Evolutionary conservation across 495 filamentous ascomycete species (phyloP), one percentile per base, ranked within the genome.

Genomic region (Arthonia radiata): DNA sequence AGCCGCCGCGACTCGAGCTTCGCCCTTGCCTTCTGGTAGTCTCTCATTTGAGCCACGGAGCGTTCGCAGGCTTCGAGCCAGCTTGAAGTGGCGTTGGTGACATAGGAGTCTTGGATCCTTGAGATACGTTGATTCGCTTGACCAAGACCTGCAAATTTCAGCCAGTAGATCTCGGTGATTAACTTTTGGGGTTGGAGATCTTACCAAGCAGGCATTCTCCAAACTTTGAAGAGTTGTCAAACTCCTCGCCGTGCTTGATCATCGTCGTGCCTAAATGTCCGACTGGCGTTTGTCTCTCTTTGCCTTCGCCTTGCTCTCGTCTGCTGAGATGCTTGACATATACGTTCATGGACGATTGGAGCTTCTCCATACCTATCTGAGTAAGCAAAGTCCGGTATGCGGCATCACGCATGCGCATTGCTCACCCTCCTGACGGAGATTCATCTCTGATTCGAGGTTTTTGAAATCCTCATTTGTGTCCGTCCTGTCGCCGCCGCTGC

Each of bases 1-100:
- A 94, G 54, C 31, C 86, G 69, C 16, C 86, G 72, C 34, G 54
- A 72, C 43, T 97, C 86, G 23, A 97, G 70, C 66, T 93, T 97
- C 62, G 83, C 93, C 35, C 82, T 71, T 25, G 86, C 67, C 33
- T 60, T 53, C 64, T 92, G 81, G 34, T 93, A 93, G 40, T 97
- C 89, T 44, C 91, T 94, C 78, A 94, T 79, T 60, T 90, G 82
- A 16, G 77, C 72, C 31, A 92, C 48, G 7, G 76, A 86, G 34
- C 83, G 57, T 43, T 94, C 86, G 26, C 91, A 48, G 7, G 76
- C 78, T 48, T 94, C 83, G 31, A 92, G 61, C 86, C 86, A 93
- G 46, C 65, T 75, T 26, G 67, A 60, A 17, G 71, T 92, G 32
- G 81, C 78, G 40, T 83, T 66, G 15, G 61, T 54, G 32, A 78